Conservation (phyloP, 257 asterid genomes). For the Fraxinus pennsylvanica region DNA sequence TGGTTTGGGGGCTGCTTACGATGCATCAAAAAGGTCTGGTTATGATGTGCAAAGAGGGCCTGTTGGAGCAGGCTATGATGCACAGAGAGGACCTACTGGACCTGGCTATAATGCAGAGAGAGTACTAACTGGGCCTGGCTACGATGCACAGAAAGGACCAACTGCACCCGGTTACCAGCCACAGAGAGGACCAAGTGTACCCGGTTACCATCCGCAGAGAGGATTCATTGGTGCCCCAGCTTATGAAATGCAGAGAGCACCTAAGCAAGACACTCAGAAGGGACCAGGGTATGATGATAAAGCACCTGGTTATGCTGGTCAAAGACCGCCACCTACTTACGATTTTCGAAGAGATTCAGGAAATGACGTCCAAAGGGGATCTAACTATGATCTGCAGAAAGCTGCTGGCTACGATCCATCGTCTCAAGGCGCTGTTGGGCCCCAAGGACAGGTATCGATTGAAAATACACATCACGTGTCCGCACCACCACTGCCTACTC, state of each 20-base stretch:
- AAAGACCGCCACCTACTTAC: conserved; percentile 27
- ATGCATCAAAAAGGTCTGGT: conserved; percentile 44
- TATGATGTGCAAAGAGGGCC: too few species aligned
- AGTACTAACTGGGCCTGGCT: conserved; percentile 41
- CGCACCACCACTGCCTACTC: conserved; percentile 42
- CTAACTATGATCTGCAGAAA: conserved; percentile 42
- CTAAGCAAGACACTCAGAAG: background rate
- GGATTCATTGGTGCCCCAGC: background rate
- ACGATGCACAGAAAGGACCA: conserved; percentile 46
- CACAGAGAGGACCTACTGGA: conserved; percentile 42
- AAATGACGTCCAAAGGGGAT: conserved; percentile 48
- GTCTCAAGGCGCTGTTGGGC: conserved; percentile 45
- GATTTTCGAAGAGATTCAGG: conserved; percentile 56
- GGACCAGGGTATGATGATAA: conserved; percentile 1
- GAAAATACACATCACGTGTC: conserved; percentile 41
- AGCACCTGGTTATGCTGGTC: conserved; percentile 14
- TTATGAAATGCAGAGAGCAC: conserved; percentile 26
- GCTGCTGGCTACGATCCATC: conserved; percentile 40
- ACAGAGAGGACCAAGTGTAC: conserved; percentile 38
- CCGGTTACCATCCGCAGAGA: conserved; percentile 32
- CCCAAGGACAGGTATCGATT: conserved; percentile 54
- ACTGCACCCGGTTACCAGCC: conserved; percentile 36
- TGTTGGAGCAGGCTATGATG: conserved; percentile 24
- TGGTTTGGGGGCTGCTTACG: conserved; percentile 44
- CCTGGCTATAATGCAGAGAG: conserved; percentile 43